Base-by-base conservation (phyloP, 805 yeast genomes). In the Saturnispora gosingensis region DNA sequence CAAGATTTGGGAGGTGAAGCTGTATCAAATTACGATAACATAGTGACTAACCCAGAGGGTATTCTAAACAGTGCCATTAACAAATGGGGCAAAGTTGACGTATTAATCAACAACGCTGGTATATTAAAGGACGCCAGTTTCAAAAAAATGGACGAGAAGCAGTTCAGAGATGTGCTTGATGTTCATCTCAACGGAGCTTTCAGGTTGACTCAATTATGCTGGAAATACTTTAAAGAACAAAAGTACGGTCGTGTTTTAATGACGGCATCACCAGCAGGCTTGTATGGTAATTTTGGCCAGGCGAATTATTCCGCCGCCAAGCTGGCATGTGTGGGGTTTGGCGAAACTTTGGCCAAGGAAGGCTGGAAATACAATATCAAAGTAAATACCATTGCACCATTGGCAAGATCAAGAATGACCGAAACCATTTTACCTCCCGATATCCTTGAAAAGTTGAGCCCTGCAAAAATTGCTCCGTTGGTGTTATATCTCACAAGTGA, bases 241-340 rank as follows among this genome's bases (percentile, higher is more conserved):
- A 79, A 80, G 55, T 91, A 75, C 64, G 99, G 99, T 57, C 78
- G 98, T 61, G 77, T 91, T 60, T 70, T 91, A 61, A 90, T 88
- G 76, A 90, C 97, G n/a, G 82, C 96, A 27, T 89, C 97, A 4
- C 97, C 98, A 4, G 98, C 98, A 35, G 99, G 99, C 22, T 75
- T 91, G 58, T 91, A 85, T 67, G 99, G 99, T 56, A 89, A 89
- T 71, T 91, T 90, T 70, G 99, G 99, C 47, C 99, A 91, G 72
- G 81, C 96, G 40, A 91, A 91, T 72, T 91, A 91, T 71, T 82
- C 97, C 1, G 90, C 96, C 28, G 97, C 97, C 22, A 91, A 91
- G 69, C 72, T 86, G 56, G 98, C 87, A 16, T 72, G 89, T 49
- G 86, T 91, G 52, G 98, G 97, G 10, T 80, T 91, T 60, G 85